A percentile compares a stretch with the other conserved stretches of the same genome.
Evolutionary conservation across 306 rosid genomes (phyloP).

Genomic region (Vicia sativa): DNA sequence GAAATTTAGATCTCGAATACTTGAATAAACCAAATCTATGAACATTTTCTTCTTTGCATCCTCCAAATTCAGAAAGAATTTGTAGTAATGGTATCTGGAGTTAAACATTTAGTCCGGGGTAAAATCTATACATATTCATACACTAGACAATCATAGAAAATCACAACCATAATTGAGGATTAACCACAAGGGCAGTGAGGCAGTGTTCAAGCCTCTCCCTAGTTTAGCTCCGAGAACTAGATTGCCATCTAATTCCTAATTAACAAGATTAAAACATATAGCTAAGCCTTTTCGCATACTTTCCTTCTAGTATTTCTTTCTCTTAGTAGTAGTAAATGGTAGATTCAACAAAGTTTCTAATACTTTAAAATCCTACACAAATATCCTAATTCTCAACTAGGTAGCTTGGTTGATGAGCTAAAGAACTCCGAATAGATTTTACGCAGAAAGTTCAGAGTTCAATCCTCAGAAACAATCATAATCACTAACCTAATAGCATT

Average conservation of each 20-base stretch:
- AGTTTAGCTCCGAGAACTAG: neutral
- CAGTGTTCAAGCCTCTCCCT: neutral
- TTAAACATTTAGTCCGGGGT: neutral
- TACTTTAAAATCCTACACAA: neutral
- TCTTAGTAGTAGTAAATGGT: neutral
- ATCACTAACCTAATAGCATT: neutral
- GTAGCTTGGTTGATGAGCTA: neutral
- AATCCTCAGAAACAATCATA: neutral
- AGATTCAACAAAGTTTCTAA: constrained; percentile 5
- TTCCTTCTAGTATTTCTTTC: neutral
- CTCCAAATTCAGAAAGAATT: neutral
- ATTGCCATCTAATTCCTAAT: no score
- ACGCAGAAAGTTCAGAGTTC: neutral
- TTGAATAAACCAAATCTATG: neutral
- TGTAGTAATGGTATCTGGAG: neutral
- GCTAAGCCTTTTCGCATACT: neutral
- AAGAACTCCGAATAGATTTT: neutral
- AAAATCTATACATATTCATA: neutral
- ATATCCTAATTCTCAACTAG: no score
- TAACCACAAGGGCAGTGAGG: neutral
- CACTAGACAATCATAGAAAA: neutral
- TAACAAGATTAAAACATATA: neutral
- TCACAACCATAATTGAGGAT: neutral
- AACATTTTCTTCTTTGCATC: neutral
- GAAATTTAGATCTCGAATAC: neutral